A percentile compares a stretch with the other conserved stretches of the same genome.
These are phyloP conservation scores for Fusarium staphyleae DNA, from an alignment of 2,329 filamentous ascomycete species.

Conservation along the genomic window DNA sequence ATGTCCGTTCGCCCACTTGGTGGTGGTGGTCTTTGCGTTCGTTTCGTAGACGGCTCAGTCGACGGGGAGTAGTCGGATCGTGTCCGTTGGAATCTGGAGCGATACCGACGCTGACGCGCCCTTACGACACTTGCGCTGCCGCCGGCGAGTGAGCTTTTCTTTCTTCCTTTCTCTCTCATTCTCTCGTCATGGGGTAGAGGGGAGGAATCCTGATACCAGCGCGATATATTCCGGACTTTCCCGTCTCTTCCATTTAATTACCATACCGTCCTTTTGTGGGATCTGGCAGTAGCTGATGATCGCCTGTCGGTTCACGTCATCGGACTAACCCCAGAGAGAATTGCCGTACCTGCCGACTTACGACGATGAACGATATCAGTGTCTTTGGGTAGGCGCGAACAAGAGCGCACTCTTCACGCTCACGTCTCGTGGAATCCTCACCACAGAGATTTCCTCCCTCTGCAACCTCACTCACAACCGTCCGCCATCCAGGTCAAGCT, in stretches of 20 bases:
- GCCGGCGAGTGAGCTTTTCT: slow-evolving; percentile 9
- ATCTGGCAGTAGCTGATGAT: background rate
- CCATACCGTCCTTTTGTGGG: slow-evolving; percentile 4
- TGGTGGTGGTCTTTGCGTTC: slow-evolving; percentile 4
- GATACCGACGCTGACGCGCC: slow-evolving; percentile 7
- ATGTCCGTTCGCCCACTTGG: slow-evolving; percentile 11
- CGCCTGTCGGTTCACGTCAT: slow-evolving; percentile 8
- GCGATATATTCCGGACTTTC: background rate
- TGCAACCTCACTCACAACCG: too few species aligned
- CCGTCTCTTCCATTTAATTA: background rate
- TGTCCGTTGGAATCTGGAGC: slow-evolving; percentile 16
- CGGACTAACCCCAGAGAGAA: slow-evolving; percentile 9
- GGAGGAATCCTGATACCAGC: slow-evolving; percentile 12
- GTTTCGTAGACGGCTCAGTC: slow-evolving; percentile 3
- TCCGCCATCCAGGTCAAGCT: background rate
- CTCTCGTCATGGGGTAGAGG: slow-evolving; percentile 8
- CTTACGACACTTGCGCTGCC: slow-evolving; percentile 9
- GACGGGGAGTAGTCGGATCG: slow-evolving; percentile 8
- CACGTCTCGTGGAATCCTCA: slow-evolving; percentile 2
- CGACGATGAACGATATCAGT: slow-evolving; percentile 12
- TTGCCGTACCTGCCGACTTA: slow-evolving; percentile 9
- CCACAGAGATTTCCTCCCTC: background rate
- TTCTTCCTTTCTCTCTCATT: background rate
- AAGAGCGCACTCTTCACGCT: slow-evolving; percentile 4
- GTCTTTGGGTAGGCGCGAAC: slow-evolving; percentile 5